Conservation (phyloP, 208 protist genomes). For the Perkinsela sp. region DNA sequence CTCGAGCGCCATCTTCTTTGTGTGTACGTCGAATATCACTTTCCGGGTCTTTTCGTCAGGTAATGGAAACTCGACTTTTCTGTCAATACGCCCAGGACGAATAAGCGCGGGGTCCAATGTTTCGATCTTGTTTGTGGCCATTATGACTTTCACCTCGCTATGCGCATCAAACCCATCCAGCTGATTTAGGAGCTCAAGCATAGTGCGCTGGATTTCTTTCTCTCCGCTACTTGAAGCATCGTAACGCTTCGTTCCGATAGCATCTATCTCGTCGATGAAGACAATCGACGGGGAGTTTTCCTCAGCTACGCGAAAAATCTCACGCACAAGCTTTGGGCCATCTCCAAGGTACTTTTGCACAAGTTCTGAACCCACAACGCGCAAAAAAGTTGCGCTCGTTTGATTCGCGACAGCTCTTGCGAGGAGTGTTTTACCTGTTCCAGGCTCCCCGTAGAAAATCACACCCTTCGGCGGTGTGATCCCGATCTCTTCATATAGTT, state of each 20-base stretch:
- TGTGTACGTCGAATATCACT: constrained; percentile 99
- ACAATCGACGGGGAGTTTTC: constrained; percentile 95
- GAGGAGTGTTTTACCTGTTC: constrained; percentile 92
- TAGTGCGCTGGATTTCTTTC: constrained; percentile 98
- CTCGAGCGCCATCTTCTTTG: constrained; percentile 88
- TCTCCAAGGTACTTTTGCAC: constrained; percentile 99
- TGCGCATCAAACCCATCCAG: constrained; percentile 98
- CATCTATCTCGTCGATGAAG: constrained; percentile 99
- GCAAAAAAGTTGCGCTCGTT: constrained; percentile 95
- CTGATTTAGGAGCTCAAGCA: constrained; percentile 99
- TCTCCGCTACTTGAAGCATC: constrained; percentile 87
- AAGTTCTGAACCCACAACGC: constrained; percentile 96
- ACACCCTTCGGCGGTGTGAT: constrained; percentile 98
- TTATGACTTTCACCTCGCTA: constrained; percentile 99
- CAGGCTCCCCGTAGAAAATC: constrained; percentile 95
- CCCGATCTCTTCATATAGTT: constrained; percentile 98
- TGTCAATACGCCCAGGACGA: constrained; percentile 95
- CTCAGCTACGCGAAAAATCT: constrained; percentile 95
- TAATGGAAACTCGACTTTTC: constrained; percentile 99
- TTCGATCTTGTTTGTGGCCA: constrained; percentile 99
- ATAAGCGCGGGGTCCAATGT: constrained; percentile 98
- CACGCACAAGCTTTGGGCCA: constrained; percentile 94
- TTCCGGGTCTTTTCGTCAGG: constrained; percentile 94
- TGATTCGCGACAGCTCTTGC: constrained; percentile 97
- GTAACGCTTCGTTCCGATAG: constrained; percentile 96